Evolutionary conservation across 768 basidiomycete genomes (phyloP).

Genomic region (Kwoniella mangroviensis): DNA sequence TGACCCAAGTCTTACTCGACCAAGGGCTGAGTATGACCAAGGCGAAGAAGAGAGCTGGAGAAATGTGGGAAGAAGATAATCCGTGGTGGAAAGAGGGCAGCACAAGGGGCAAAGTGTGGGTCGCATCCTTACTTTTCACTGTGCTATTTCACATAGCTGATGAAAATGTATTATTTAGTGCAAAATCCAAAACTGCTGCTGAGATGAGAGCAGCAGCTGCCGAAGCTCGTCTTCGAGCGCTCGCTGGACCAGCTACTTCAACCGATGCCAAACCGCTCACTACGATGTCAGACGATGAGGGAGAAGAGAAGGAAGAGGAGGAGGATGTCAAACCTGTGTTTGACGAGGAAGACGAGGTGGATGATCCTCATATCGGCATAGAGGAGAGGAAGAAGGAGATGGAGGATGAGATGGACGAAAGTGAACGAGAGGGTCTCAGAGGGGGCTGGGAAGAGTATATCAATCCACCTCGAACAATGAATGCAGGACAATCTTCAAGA

Average conservation of each 20-base stretch:
- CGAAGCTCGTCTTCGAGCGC: conserved; percentile 37
- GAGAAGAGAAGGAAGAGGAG: conserved; percentile 16
- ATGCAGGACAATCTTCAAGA: neutral
- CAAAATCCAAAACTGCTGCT: conserved; percentile 38
- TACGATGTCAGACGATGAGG: neutral
- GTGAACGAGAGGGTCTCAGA: conserved; percentile 39
- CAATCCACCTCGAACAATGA: neutral
- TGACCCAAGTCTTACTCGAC: conserved; percentile 19
- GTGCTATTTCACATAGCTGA: neutral
- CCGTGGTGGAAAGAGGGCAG: conserved; percentile 50
- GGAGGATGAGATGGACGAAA: conserved; percentile 49
- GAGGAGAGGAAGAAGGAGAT: conserved; percentile 45
- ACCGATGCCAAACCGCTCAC: conserved; percentile 8
- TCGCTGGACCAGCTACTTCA: conserved; percentile 14
- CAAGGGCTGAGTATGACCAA: conserved; percentile 35
- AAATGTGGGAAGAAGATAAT: conserved; percentile 40
- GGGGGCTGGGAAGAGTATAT: conserved; percentile 49
- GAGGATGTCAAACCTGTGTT: conserved; percentile 21
- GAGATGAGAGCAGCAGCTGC: conserved; percentile 48
- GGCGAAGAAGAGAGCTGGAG: conserved; percentile 40
- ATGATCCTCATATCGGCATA: conserved; percentile 39
- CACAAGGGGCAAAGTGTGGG: conserved; percentile 45
- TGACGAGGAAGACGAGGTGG: conserved; percentile 35
- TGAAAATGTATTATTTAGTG: neutral
- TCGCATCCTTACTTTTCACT: too few relatives aligned